Conservation (phyloP, 2,329 filamentous ascomycete species). For the Thermochaetoides dissita region DNA sequence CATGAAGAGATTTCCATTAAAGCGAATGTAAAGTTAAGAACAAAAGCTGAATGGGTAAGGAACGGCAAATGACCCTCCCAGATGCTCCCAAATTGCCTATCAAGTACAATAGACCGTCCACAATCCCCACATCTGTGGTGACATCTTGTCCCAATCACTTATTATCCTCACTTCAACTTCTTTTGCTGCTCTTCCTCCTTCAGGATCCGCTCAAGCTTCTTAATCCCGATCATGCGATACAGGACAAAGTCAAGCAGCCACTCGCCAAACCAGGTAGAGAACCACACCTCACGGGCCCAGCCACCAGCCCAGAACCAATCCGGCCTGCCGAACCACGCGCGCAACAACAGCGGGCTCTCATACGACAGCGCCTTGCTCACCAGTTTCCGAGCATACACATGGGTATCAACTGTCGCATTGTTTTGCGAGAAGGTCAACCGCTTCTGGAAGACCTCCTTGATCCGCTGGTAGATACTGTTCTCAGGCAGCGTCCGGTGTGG, state of each 20-base stretch:
- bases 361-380: conserved; percentile 27
- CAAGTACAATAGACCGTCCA: neutral
- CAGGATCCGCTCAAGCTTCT: conserved; percentile 19
- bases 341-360: conserved; percentile 21
- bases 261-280: conserved; percentile 22
- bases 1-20: too few relatives aligned
- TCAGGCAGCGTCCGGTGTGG: conserved; percentile 27
- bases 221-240: conserved; percentile 21
- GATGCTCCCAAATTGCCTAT: too few relatives aligned
- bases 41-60: too few relatives aligned
- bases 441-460: conserved; percentile 31
- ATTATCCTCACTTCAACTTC: conserved; percentile 11
- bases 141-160: too few relatives aligned
- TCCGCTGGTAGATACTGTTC: conserved; percentile 33
- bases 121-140: neutral
- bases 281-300: conserved; percentile 18
- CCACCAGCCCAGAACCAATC: conserved; percentile 31
- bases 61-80: too few relatives aligned
- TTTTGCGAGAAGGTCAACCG: conserved; percentile 36
- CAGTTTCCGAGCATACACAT: conserved; percentile 29
- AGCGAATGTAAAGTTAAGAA: too few relatives aligned
- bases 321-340: conserved; percentile 25
- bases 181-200: conserved; percentile 15
- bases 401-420: conserved; percentile 29
- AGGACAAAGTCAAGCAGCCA: conserved; percentile 23